These are phyloP conservation scores for Starmerella apis DNA, from an alignment of 805 yeast species.

Conservation along the genomic window DNA sequence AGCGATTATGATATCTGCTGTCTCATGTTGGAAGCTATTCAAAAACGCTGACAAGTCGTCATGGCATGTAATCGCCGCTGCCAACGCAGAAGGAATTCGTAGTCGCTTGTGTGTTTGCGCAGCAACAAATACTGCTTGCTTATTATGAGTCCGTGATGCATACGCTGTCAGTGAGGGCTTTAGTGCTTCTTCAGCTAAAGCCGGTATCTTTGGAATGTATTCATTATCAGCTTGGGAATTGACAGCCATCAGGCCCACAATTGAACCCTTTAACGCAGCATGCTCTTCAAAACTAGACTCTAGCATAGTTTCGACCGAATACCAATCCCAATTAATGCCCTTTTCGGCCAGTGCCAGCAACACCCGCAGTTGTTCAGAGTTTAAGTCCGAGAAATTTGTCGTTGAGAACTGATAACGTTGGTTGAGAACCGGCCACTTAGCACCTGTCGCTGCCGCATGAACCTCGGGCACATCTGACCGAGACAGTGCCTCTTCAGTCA, in stretches of 20 bases:
- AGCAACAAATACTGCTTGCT: neutral
- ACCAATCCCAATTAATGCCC: conserved; percentile 7
- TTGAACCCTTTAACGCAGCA: neutral
- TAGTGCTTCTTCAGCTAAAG: neutral
- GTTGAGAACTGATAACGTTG: conserved; percentile 5
- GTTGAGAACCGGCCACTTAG: neutral
- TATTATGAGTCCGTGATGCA: neutral
- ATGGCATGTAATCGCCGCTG: neutral
- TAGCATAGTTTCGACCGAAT: neutral
- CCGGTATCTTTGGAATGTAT: neutral
- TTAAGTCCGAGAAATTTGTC: conserved; percentile 6
- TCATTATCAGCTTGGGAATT: neutral
- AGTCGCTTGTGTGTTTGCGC: neutral
- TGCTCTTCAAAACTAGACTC: neutral
- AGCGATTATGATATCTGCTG: conserved; percentile 1
- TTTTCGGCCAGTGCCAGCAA: neutral
- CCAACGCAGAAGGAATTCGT: neutral
- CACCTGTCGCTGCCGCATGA: conserved; percentile 13
- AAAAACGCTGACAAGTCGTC: neutral
- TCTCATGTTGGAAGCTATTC: conserved; percentile 1
- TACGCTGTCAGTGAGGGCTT: neutral
- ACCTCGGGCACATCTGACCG: neutral
- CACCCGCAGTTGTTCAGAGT: neutral
- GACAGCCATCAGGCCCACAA: conserved; percentile 2
- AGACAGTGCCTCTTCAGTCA: neutral